Conservation (phyloP, 2,329 filamentous ascomycete genomes). For the Diaporthe citriasiana region DNA sequence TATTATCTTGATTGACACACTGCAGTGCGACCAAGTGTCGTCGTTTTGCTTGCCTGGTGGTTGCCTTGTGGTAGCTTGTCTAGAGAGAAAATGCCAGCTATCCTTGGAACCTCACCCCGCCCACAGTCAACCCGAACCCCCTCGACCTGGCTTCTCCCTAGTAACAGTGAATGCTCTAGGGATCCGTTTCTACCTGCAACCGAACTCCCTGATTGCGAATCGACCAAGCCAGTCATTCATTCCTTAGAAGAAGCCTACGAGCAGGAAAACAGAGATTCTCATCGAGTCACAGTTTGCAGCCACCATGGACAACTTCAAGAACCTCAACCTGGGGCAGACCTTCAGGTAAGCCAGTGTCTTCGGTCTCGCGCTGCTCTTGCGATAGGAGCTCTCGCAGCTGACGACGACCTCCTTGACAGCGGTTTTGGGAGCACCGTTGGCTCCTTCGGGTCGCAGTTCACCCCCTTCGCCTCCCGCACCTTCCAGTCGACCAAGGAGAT, state of each 20-base stretch:
- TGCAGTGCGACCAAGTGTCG: neutral
- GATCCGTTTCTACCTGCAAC: neutral
- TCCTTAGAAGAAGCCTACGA: neutral
- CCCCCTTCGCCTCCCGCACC: slow-evolving; percentile 92
- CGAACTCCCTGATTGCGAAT: slow-evolving; percentile 20
- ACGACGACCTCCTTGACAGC: slow-evolving; percentile 50
- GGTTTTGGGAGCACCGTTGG: slow-evolving; percentile 55
- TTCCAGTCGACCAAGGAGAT: slow-evolving; percentile 99
- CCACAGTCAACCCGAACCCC: slow-evolving; percentile 19
- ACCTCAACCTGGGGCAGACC: slow-evolving; percentile 68
- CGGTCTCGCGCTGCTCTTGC: slow-evolving; percentile 35
- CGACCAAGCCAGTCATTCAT: slow-evolving; percentile 27
- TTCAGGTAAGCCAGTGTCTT: slow-evolving; percentile 60
- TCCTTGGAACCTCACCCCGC: slow-evolving; percentile 21
- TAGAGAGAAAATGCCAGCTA: slow-evolving; percentile 20
- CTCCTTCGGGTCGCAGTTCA: slow-evolving; percentile 79
- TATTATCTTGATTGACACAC: neutral
- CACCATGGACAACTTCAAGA: slow-evolving; percentile 71
- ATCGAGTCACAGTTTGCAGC: neutral
- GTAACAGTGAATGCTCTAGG: slow-evolving; percentile 12
- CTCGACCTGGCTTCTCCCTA: slow-evolving; percentile 20
- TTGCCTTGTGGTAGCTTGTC: neutral
- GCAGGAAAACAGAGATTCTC: neutral
- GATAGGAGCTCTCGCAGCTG: slow-evolving; percentile 46
- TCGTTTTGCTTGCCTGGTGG: neutral